These are phyloP conservation scores for Diaporthe nobilis DNA, from an alignment of 2,329 filamentous ascomycete species.

Conservation along the genomic window DNA sequence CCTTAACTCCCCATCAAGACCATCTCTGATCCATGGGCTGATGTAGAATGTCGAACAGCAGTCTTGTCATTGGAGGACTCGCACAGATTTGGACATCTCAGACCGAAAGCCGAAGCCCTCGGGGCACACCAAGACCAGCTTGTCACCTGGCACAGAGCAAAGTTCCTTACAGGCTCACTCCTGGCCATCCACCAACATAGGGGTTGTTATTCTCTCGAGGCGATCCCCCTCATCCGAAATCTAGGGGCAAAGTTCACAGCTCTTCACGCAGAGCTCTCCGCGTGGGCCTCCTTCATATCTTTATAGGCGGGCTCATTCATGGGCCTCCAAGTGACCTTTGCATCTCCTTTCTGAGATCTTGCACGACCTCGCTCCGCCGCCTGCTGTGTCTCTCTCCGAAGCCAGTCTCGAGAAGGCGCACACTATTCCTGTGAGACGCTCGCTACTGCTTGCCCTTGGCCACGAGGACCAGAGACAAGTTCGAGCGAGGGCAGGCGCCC, in stretches of 20 bases:
- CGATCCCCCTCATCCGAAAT: too few relatives aligned
- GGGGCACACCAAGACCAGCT: slow-evolving; percentile 34
- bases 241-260: not conserved
- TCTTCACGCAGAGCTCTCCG: not conserved
- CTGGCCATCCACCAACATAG: not conserved
- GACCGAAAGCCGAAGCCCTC: slow-evolving; percentile 35
- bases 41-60: slow-evolving; percentile 2
- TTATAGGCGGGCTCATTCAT: slow-evolving; percentile 31
- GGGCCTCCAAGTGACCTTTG: slow-evolving; percentile 18
- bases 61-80: slow-evolving; percentile 25
- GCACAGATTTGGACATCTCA: slow-evolving; percentile 21
- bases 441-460: slow-evolving; percentile 34
- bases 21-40: slow-evolving; percentile 11
- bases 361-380: slow-evolving; percentile 22
- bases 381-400: slow-evolving; percentile 34
- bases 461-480: slow-evolving; percentile 39
- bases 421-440: slow-evolving; percentile 37
- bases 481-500: slow-evolving; percentile 29
- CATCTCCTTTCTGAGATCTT: slow-evolving; percentile 21
- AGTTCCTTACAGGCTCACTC: not conserved
- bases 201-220: not conserved
- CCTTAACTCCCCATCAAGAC: not conserved
- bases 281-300: not conserved
- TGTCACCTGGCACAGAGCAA: slow-evolving; percentile 34
- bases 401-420: slow-evolving; percentile 36